These are phyloP conservation scores for Penicillium crystallinum DNA, from an alignment of 495 filamentous ascomycete genomes.

Conservation along the genomic window DNA sequence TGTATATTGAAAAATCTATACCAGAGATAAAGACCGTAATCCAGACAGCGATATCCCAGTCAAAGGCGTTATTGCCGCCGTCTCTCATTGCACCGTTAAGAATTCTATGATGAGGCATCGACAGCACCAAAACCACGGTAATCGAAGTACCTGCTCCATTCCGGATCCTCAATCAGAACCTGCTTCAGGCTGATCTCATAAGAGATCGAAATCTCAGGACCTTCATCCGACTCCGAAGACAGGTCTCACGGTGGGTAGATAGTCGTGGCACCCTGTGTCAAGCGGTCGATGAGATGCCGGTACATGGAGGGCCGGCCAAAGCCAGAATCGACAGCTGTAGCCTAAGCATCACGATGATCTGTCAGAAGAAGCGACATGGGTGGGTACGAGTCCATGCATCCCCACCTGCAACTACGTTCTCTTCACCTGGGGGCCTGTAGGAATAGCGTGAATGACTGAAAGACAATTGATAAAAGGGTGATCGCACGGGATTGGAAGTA, in stretches of 20 bases:
- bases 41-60: too few species aligned
- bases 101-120: too few species aligned
- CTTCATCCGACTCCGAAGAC: constrained; percentile 30
- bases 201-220: constrained; percentile 37
- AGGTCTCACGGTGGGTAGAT: constrained; percentile 18
- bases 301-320: constrained; percentile 20
- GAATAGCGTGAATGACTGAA: too few species aligned
- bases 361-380: constrained; percentile 21
- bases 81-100: too few species aligned
- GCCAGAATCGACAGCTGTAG: constrained; percentile 18
- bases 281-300: constrained; percentile 14
- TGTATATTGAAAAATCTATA: too few species aligned
- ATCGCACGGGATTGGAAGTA: too few species aligned
- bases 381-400: constrained; percentile 4
- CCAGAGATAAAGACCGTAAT: too few species aligned
- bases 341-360: constrained; percentile 22
- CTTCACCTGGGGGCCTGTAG: too few species aligned
- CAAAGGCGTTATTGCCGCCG: too few species aligned
- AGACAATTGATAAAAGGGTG: too few species aligned
- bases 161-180: constrained; percentile 32
- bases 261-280: constrained; percentile 12
- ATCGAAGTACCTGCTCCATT: constrained; percentile 37
- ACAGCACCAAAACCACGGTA: constrained; percentile 31
- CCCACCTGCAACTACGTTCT: too few species aligned
- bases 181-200: constrained; percentile 33